A percentile compares a stretch with the other conserved stretches of the same genome.
Evolutionary conservation across 371 early-diverging fungal species (phyloP).

Genomic region (Mucor ambiguus): DNA sequence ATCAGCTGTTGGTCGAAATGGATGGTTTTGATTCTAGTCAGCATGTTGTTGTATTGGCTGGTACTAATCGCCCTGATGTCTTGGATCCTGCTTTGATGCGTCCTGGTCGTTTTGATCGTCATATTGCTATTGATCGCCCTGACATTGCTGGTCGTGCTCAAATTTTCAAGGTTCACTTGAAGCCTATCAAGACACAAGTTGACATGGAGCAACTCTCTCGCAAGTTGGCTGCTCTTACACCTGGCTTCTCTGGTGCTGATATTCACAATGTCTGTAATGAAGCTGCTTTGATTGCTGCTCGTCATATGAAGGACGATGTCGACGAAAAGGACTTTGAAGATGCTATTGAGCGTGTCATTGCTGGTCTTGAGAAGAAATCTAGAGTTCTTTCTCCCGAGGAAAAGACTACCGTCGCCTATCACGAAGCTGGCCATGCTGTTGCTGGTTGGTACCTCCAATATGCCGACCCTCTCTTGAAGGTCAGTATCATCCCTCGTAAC

Average conservation of each 20-base stretch:
- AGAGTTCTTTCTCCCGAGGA: constrained; percentile 96
- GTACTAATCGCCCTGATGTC: constrained; percentile 93
- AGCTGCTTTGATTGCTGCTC: constrained; percentile 98
- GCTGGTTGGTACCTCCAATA: constrained; percentile 97
- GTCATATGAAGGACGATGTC: constrained; percentile 77
- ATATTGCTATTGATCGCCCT: constrained; percentile 94
- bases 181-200: constrained; percentile 90
- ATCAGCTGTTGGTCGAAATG: constrained; percentile 99
- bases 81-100: constrained; percentile 92
- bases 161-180: constrained; percentile 95
- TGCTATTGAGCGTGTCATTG: constrained; percentile 98
- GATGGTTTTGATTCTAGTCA: constrained; percentile 93
- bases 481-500: constrained; percentile 98
- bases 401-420: constrained; percentile 98
- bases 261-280: constrained; percentile 99
- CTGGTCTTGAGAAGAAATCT: constrained; percentile 96
- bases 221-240: constrained; percentile 84
- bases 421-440: constrained; percentile 99
- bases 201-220: constrained; percentile 77
- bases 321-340: constrained; percentile 91
- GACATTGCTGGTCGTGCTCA: constrained; percentile 95
- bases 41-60: constrained; percentile 94
- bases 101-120: constrained; percentile 99
- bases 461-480: constrained; percentile 96
- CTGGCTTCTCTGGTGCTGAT: constrained; percentile 98